Base-by-base conservation (phyloP, 2,329 filamentous ascomycete genomes). In the Cordyceps militaris region DNA sequence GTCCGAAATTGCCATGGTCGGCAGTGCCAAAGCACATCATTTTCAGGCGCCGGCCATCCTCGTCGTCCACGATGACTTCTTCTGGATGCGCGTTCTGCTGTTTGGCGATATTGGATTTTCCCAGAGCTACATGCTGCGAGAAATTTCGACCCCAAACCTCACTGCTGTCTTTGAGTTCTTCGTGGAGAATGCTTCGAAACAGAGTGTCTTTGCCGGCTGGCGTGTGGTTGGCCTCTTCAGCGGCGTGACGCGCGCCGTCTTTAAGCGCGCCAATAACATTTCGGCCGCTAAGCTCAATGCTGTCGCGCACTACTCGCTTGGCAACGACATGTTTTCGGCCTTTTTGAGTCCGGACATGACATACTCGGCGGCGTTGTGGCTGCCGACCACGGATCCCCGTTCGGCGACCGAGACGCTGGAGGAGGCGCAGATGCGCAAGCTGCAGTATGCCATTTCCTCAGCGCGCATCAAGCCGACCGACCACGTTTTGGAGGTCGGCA, bases 41-140 rank as follows among this genome's bases (percentile, higher is more conserved):
- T 34, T 26, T 21, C 47, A 50, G 21, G 34, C 23, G n/a, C 42
- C 43, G 19, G 56, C 56, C 23, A 21, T 58, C 14, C 71, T 89
- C 34, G 74, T 78, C 8, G 79, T 89, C 13, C 79, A 81, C 66
- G 80, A 81, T 63, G 85, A 88, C 61, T 76, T 82, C 36, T 89
- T 89, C 67, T 90, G 86, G 86, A 78, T 88, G 64, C 79, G 86
- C 38, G 70, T 88, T 51, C 76, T 86, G 44, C 71, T 90, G 26
- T 88, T 88, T 65, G 84, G 82, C 38, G 87, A 90, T 68, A 89
- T 90, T 85, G 87, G 87, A 3, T 88, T 90, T 62, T 82, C 85
- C 11, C 84, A 88, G 68, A 81, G 84, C 36, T 89, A 87, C 66
- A 89, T 90, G 85, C 75, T 89, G 11, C 83, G 83, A 44, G 86